Percentiles rank a stretch among this genome's conserved stretches.
These are phyloP conservation scores for Aspergillus leporis DNA, from an alignment of 495 filamentous ascomycete genomes.

Conservation along the genomic window DNA sequence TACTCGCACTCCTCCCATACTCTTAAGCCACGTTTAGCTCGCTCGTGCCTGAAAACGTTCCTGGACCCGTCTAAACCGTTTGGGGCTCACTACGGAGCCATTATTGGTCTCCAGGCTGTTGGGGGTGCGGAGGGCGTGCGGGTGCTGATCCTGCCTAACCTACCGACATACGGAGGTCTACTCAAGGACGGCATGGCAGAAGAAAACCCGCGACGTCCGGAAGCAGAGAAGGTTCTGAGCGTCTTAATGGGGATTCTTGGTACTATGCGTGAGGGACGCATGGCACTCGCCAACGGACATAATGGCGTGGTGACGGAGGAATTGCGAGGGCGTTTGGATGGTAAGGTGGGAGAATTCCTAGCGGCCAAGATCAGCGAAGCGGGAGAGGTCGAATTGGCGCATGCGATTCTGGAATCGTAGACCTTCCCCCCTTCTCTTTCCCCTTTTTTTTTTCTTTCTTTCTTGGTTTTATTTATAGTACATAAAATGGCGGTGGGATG, in stretches of 20 bases:
- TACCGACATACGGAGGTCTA: conserved; percentile 73
- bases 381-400: conserved; percentile 44
- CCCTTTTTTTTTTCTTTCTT: not conserved
- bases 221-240: conserved; percentile 63
- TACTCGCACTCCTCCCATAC: conserved; percentile 73
- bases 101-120: conserved; percentile 72
- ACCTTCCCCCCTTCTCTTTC: not conserved
- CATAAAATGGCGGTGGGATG: conserved; percentile 2
- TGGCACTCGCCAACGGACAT: conserved; percentile 45
- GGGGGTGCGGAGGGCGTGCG: conserved; percentile 80
- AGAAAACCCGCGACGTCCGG: conserved; percentile 48
- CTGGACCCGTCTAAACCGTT: conserved; percentile 80
- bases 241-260: conserved; percentile 61
- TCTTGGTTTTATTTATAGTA: not conserved
- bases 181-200: conserved; percentile 66
- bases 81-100: conserved; percentile 81
- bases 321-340: conserved; percentile 54
- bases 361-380: conserved; percentile 51
- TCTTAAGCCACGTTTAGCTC: conserved; percentile 82
- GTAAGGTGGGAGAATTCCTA: conserved; percentile 61
- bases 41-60: conserved; percentile 86
- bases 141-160: conserved; percentile 75
- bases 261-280: conserved; percentile 41
- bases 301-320: conserved; percentile 49
- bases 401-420: conserved; percentile 31